phyloP scores from a whole-genome alignment of 2,329 filamentous ascomycete species.

The Lachnellula arida region DNA sequence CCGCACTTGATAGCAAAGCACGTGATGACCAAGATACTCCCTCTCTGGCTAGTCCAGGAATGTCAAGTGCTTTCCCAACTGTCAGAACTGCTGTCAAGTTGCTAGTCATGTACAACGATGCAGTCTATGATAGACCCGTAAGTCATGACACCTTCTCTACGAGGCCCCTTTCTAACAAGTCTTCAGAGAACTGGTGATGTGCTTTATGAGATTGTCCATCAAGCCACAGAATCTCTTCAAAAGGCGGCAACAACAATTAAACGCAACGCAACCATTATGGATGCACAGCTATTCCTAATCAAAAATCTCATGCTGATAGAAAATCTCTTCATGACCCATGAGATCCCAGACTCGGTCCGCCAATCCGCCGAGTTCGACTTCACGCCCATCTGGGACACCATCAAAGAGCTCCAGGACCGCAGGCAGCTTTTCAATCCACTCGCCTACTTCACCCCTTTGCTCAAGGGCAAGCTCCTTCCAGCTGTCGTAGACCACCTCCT shows the following conservation, averaged over 20 bases:
- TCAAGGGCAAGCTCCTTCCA: conserved; percentile 33
- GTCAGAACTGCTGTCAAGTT: conserved; percentile 56
- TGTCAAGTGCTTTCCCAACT: conserved; percentile 54
- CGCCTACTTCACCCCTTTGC: conserved; percentile 39
- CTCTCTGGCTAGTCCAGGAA: conserved; percentile 49
- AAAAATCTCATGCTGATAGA: conserved; percentile 93
- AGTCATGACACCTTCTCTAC: conserved; percentile 3
- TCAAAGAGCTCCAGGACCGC: conserved; percentile 41
- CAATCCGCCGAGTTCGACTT: conserved; percentile 55
- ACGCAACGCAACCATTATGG: conserved; percentile 56
- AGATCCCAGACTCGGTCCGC: conserved; percentile 68
- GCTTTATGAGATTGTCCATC: conserved; percentile 79
- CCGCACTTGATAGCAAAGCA: conserved; percentile 7
- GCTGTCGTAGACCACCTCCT: conserved; percentile 39
- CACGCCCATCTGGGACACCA: conserved; percentile 59
- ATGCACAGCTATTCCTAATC: conserved; percentile 87
- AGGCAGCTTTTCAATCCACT: conserved; percentile 52
- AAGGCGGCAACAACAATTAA: conserved; percentile 69
- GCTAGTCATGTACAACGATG: conserved; percentile 53
- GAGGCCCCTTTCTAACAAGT: conserved; percentile 6
- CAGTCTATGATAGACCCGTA: conserved; percentile 30
- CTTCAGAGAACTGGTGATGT: conserved; percentile 43
- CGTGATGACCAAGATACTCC: conserved; percentile 45
- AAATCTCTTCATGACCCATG: conserved; percentile 91
- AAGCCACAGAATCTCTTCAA: conserved; percentile 79